Evolutionary conservation across 495 filamentous ascomycete species (phyloP).

Genomic region (Entonaema liquescens): DNA sequence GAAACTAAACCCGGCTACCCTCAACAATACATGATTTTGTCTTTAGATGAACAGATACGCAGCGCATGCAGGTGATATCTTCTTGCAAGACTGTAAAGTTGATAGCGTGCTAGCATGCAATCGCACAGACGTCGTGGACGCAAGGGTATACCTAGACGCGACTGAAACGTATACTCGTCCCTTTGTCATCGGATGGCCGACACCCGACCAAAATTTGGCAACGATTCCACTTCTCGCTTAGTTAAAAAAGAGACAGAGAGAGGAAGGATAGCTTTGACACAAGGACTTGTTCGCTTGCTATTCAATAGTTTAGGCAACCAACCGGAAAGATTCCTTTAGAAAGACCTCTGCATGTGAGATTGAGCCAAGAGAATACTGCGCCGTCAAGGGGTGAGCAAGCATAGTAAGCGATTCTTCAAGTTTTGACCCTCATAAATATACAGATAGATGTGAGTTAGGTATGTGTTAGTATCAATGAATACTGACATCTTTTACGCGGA

Average conservation of each 20-base stretch:
- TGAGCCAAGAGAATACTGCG: conserved; percentile 5
- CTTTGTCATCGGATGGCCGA: conserved; percentile 31
- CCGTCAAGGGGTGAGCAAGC: conserved; percentile 5
- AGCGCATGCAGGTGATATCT: neutral
- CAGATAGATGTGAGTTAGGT: neutral
- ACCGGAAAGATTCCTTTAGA: conserved; percentile 23
- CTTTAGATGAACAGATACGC: neutral
- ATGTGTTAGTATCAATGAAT: neutral
- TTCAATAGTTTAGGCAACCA: conserved; percentile 6
- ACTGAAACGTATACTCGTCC: conserved; percentile 33
- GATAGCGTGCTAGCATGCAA: neutral
- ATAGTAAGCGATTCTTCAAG: neutral
- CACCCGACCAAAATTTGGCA: conserved; percentile 15
- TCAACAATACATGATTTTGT: no score
- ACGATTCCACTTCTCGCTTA: conserved; percentile 21
- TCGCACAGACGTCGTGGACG: conserved; percentile 7
- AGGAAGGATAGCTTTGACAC: neutral
- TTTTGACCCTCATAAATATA: neutral
- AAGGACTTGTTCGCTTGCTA: neutral
- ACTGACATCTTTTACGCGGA: neutral
- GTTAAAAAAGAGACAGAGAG: no score
- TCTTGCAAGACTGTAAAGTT: neutral
- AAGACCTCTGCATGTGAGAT: neutral
- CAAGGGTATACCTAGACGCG: conserved; percentile 18
- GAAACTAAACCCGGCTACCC: neutral